Conservation (phyloP, 495 filamentous ascomycete genomes). For the Hyaloscypha hepaticicola region DNA sequence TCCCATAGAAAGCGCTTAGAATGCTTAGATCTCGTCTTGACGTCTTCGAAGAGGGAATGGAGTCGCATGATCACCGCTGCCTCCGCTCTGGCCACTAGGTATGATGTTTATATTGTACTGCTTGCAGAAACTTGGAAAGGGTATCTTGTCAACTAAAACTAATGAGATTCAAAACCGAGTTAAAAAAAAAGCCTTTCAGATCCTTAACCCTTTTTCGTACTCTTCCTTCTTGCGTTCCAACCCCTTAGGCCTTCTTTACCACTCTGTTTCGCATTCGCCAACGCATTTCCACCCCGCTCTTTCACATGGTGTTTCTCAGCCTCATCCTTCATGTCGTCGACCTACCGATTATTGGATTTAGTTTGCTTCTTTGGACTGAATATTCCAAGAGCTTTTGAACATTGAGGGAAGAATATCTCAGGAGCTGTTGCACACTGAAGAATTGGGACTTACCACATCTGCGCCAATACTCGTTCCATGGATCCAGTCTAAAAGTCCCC, state of each 20-base stretch:
- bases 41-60: not conserved
- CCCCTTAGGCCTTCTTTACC: constrained; percentile 39
- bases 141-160: not conserved
- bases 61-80: too few relatives aligned
- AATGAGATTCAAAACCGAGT: not conserved
- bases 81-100: too few relatives aligned
- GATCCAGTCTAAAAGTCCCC: constrained; percentile 76
- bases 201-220: constrained; percentile 12
- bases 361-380: too few relatives aligned
- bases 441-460: too few relatives aligned
- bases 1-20: not conserved
- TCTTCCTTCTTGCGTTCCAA: constrained; percentile 27
- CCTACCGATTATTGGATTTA: too few relatives aligned
- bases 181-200: not conserved
- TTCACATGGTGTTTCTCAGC: constrained; percentile 58
- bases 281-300: constrained; percentile 43
- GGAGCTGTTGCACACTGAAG: too few relatives aligned
- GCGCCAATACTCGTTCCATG: constrained; percentile 64
- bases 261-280: constrained; percentile 36
- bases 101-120: not conserved
- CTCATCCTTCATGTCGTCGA: constrained; percentile 56
- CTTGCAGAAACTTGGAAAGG: not conserved
- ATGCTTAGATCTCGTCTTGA: not conserved
- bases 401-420: too few relatives aligned
- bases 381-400: too few relatives aligned